Evolutionary conservation across 768 basidiomycete genomes (phyloP), one percentile per base, ranked within the genome.

Genomic region (Hebeloma cylindrosporum): DNA sequence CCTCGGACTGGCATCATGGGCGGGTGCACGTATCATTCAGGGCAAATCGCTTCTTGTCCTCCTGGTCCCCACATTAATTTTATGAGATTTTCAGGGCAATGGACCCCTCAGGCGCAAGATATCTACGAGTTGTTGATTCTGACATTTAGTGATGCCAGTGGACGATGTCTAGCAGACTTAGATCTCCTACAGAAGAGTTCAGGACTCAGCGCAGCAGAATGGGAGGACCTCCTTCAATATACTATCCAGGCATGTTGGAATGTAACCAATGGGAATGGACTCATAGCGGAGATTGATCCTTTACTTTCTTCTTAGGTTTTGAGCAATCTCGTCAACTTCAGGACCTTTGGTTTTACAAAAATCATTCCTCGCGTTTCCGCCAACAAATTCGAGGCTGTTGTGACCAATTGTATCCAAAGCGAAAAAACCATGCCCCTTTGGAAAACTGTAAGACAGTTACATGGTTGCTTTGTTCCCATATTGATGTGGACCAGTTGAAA

Each of bases 321-420:
- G 47, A 78, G 76, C 60, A 83, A 83, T 58, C 69, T 85, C 16
- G 77, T 79, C 17, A 92, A 92, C 65, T 91, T 82, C 67, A 88
- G 80, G 60, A 77, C 74, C 2, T 93, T 93, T 50, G 91, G 91
- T 1, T 87, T 85, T 58, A 88, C 86, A 31, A 93, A 94, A 68
- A 85, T 94, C 53, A 60, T 91, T 36, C 90, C 92, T 16, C 83
- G 92, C 16, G 56, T 88, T 34, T 56, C 79, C 2, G 56, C 72
- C 17, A 73, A 69, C 11, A 81, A 78, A 54, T 91, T 94, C 57
- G 77, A 73, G 29, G 71, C 70, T 5, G 79, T 86, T 25, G 71
- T 92, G 13, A 63, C 70, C 14, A 69, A 72, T 5, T 89, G 86
- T n/a, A 67, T 68, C 7, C 84, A 85, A 50, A 72, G 75, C 3